Base-by-base conservation (phyloP, 805 yeast species). In the Candida broadrunensis region DNA sequence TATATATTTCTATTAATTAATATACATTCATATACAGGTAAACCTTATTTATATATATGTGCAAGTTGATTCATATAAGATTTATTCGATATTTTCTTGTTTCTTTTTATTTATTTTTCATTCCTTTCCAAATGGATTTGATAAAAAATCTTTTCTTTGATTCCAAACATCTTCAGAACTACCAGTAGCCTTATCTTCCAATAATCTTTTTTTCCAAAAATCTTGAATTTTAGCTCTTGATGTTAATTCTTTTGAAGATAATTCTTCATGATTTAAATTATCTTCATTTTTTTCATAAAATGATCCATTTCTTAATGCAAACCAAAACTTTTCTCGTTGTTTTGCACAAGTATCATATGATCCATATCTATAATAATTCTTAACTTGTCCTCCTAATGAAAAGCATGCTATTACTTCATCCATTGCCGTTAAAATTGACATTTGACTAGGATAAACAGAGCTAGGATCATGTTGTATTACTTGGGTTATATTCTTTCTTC, bases 91-190 rank as follows among this genome's bases (percentile, higher is more conserved):
- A 25, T 15, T 31, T 15, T 37, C 35, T n/a, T n/a, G n/a, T n/a
- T n/a, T n/a, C n/a, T n/a, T n/a, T n/a, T n/a, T n/a, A n/a, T n/a
- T n/a, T n/a, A n/a, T n/a, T n/a, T n/a, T n/a, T n/a, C n/a, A n/a
- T n/a, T n/a, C n/a, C 16, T 52, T 53, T 39, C 50, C 54, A 46
- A 74, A 75, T 11, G 81, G 80, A 15, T 56, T 46, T 17, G 51
- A 42, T 35, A 74, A 53, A 0, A 63, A 50, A 40, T 49, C 48
- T 29, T 54, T 52, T 14, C 82, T 58, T 35, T 61, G 55, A 39
- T 76, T 78, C 98, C 98, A 91, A 7, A 91, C 72, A 54, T 86
- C 91, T 57, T 90, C 96, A 38, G 91, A 80, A 49, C 85, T 80
- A 2, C 96, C 96, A 37, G 70, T 63, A 27, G 75, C 70, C 57